Evolutionary conservation across 306 rosid genomes (phyloP).

Genomic region (Lathyrus oleraceus): DNA sequence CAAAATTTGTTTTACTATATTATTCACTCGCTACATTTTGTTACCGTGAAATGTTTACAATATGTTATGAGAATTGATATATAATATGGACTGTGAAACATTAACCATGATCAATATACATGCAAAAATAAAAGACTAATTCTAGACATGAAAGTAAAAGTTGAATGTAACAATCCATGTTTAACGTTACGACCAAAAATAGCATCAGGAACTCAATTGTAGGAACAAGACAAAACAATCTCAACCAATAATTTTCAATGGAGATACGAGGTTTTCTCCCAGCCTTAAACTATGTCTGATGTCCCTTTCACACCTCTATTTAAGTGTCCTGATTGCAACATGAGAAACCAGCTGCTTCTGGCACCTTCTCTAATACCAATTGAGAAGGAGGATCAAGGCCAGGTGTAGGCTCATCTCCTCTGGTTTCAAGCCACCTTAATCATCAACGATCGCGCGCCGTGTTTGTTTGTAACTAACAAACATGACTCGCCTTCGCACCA

Average conservation of each 20-base stretch:
- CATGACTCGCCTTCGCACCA: background rate
- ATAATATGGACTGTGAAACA: too few relatives aligned
- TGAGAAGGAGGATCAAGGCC: conserved; percentile 31
- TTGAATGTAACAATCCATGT: background rate
- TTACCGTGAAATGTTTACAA: too few relatives aligned
- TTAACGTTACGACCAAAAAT: background rate
- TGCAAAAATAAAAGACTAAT: background rate
- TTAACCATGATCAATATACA: too few relatives aligned
- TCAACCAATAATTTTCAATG: background rate
- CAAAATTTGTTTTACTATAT: too few relatives aligned
- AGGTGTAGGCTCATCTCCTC: background rate
- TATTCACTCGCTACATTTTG: too few relatives aligned
- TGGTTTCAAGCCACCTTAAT: background rate
- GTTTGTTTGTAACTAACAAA: background rate
- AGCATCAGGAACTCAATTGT: background rate
- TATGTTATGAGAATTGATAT: too few relatives aligned
- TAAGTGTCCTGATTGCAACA: background rate
- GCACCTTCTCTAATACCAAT: conserved; percentile 28
- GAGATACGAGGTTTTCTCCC: background rate
- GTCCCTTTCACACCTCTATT: background rate
- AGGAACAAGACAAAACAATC: background rate
- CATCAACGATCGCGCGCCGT: background rate
- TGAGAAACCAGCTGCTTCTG: conserved; percentile 25
- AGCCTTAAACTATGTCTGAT: background rate
- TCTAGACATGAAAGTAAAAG: background rate